Evolutionary conservation across 2,329 filamentous ascomycete genomes (phyloP).

Genomic region (Botryotinia convoluta): DNA sequence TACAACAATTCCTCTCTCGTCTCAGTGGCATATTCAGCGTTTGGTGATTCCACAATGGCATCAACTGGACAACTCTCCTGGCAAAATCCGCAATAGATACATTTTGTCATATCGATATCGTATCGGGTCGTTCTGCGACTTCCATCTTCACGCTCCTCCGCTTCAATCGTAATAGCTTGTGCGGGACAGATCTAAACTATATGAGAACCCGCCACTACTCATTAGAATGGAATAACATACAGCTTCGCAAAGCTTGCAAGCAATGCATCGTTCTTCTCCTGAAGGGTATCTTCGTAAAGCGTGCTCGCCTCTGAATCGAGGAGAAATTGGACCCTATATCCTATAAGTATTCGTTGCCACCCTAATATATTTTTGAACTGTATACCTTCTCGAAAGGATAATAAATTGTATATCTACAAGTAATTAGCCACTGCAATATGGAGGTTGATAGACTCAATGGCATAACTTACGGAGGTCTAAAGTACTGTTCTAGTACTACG

Average conservation of each 20-base stretch:
- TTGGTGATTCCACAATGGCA: constrained; percentile 78
- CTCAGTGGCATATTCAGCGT: constrained; percentile 73
- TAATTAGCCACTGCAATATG: constrained; percentile 33
- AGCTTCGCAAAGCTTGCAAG: constrained; percentile 98
- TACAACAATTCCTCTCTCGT: constrained; percentile 91
- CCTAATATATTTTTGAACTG: constrained; percentile 11
- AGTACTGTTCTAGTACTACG: constrained; percentile 94
- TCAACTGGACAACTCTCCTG: constrained; percentile 98
- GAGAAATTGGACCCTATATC: constrained; percentile 83
- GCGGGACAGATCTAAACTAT: constrained; percentile 77
- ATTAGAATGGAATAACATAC: constrained; percentile 40
- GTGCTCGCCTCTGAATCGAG: constrained; percentile 97
- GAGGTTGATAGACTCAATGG: constrained; percentile 29
- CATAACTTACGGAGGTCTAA: constrained; percentile 85
- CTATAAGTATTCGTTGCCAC: constrained; percentile 28
- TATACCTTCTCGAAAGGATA: constrained; percentile 94
- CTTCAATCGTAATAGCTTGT: constrained; percentile 98
- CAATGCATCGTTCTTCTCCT: constrained; percentile 97
- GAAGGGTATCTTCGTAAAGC: constrained; percentile 94
- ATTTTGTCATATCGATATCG: constrained; percentile 99
- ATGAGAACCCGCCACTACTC: background rate
- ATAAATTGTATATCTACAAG: constrained; percentile 85
- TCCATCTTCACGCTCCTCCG: constrained; percentile 94
- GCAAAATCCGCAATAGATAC: constrained; percentile 99
- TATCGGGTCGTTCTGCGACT: constrained; percentile 94